phyloP scores from a whole-genome alignment of 2,329 filamentous ascomycete species.

The Thielaviopsis populi region DNA sequence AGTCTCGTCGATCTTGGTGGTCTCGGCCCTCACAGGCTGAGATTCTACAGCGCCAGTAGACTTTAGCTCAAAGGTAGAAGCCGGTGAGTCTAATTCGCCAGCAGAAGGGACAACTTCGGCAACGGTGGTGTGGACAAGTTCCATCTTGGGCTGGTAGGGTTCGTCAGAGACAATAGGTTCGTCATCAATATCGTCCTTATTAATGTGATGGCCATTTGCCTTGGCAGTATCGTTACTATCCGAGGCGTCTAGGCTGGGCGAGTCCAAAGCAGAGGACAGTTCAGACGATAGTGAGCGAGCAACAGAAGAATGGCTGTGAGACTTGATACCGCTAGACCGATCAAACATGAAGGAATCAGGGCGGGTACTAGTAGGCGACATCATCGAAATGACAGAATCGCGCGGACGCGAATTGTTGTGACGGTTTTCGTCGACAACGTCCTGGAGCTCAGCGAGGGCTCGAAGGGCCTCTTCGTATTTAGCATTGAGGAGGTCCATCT shows the following conservation, averaged over 20 bases:
- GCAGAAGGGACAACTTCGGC: conserved; percentile 13
- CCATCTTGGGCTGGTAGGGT: neutral
- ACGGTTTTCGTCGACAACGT: conserved; percentile 63
- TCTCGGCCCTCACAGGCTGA: neutral
- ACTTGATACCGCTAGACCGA: conserved; percentile 55
- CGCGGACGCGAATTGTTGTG: conserved; percentile 40
- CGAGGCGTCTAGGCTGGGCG: conserved; percentile 43
- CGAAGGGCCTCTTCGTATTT: conserved; percentile 87
- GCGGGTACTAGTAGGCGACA: conserved; percentile 37
- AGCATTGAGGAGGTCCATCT: conserved; percentile 65
- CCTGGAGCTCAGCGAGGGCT: conserved; percentile 70
- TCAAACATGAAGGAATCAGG: conserved; percentile 78
- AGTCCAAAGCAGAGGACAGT: conserved; percentile 73
- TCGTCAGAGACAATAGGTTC: neutral
- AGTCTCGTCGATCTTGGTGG: neutral
- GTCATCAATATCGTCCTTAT: conserved; percentile 1
- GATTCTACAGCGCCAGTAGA: conserved; percentile 8
- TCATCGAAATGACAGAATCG: conserved; percentile 41
- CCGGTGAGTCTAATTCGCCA: neutral
- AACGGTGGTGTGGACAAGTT: conserved; percentile 10
- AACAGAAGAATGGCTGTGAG: conserved; percentile 49
- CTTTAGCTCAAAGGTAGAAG: neutral
- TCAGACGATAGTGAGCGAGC: conserved; percentile 90
- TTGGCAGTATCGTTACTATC: conserved; percentile 32
- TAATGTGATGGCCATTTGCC: conserved; percentile 20